Evolutionary conservation across 2,329 filamentous ascomycete genomes (phyloP).

Genomic region (Aspergillus niger): DNA sequence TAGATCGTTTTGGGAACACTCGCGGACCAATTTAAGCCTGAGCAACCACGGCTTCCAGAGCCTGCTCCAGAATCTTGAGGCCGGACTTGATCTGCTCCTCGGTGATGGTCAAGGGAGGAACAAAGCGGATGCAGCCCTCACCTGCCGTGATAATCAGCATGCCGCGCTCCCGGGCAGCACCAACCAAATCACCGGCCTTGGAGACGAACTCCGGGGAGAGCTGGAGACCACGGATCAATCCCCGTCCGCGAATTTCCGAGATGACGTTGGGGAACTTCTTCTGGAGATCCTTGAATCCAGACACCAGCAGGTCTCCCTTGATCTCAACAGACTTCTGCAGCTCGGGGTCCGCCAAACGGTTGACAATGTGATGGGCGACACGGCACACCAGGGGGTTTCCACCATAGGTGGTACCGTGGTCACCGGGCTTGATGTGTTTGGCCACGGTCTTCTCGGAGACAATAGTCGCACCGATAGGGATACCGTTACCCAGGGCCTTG

Average conservation of each 20-base stretch:
- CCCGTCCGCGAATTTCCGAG: conserved; percentile 76
- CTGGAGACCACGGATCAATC: conserved; percentile 85
- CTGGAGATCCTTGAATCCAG: conserved; percentile 60
- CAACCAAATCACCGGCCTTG: conserved; percentile 63
- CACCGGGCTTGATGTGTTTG: conserved; percentile 70
- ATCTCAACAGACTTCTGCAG: conserved; percentile 69
- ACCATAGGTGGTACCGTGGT: conserved; percentile 93
- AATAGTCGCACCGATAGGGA: conserved; percentile 85
- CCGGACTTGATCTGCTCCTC: conserved; percentile 79
- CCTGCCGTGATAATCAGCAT: conserved; percentile 90
- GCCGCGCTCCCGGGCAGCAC: conserved; percentile 82
- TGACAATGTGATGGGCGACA: conserved; percentile 82
- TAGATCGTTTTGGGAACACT: neutral
- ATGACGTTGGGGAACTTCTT: conserved; percentile 70
- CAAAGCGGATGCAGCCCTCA: conserved; percentile 87
- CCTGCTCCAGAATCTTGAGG: conserved; percentile 71
- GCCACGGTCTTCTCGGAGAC: conserved; percentile 65
- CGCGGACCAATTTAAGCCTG: conserved; percentile 28
- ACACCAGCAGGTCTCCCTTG: conserved; percentile 65
- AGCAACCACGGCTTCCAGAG: conserved; percentile 58
- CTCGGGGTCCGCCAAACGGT: conserved; percentile 68
- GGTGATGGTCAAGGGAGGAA: conserved; percentile 80
- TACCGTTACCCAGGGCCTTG: conserved; percentile 94
- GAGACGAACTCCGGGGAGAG: conserved; percentile 66
- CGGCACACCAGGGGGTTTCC: conserved; percentile 86